Percentiles rank a stretch among this genome's conserved stretches.
Evolutionary conservation across 495 filamentous ascomycete species (phyloP).

Genomic region (Talaromyces liani): DNA sequence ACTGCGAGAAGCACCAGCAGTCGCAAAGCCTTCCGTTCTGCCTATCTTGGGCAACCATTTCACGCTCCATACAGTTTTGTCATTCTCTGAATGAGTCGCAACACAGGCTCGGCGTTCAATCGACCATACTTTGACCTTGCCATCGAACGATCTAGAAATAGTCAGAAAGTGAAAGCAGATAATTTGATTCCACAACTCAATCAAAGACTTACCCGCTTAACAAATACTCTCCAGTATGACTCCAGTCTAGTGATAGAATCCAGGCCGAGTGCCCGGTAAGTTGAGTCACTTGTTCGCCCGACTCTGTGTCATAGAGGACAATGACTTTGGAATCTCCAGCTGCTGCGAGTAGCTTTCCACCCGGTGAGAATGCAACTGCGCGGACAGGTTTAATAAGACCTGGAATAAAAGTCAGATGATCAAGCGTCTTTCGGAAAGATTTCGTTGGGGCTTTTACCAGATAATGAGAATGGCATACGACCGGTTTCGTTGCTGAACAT

Average conservation of each 20-base stretch:
- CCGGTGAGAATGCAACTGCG: constrained; percentile 78
- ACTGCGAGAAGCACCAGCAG: constrained; percentile 70
- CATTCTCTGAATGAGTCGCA: constrained; percentile 86
- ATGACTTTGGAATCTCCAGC: constrained; percentile 86
- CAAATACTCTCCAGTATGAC: constrained; percentile 85
- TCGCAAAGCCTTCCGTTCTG: constrained; percentile 78
- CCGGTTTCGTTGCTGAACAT: constrained; percentile 89
- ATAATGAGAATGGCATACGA: constrained; percentile 76
- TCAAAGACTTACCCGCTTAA: constrained; percentile 60
- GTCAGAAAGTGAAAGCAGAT: background rate
- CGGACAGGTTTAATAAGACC: constrained; percentile 82
- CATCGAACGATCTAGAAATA: constrained; percentile 60
- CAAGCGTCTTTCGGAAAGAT: background rate
- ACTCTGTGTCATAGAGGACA: constrained; percentile 80
- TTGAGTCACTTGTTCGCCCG: constrained; percentile 88
- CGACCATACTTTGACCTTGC: constrained; percentile 93
- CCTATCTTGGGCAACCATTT: constrained; percentile 78
- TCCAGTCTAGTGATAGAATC: constrained; percentile 89
- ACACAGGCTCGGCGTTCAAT: constrained; percentile 76
- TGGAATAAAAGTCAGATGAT: constrained; percentile 20
- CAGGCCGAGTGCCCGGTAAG: constrained; percentile 73
- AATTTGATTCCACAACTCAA: background rate
- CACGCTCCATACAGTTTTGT: constrained; percentile 77
- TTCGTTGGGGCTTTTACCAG: constrained; percentile 46
- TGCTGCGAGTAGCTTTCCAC: constrained; percentile 77